A percentile compares a stretch with the other conserved stretches of the same genome.
Evolutionary conservation across 805 yeast genomes (phyloP).

Genomic region (Ogataea populi-albae): DNA sequence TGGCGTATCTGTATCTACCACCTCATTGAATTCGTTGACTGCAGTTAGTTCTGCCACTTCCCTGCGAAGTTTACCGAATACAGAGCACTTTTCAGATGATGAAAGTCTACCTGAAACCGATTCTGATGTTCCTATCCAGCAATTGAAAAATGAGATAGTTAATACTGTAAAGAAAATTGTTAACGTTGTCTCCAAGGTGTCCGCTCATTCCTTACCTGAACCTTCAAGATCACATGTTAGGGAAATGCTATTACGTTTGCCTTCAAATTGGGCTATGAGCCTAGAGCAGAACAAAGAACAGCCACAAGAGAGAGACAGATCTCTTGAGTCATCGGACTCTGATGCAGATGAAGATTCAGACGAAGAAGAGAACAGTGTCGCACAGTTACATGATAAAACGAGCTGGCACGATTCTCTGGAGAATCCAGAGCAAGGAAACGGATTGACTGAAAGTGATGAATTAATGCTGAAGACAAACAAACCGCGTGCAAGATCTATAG

Average conservation of each 20-base stretch:
- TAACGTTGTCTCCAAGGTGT: conserved; percentile 78
- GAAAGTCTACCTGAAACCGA: conserved; percentile 6
- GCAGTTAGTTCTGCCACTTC: conserved; percentile 21
- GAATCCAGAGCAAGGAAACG: conserved; percentile 10
- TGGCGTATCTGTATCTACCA: conserved; percentile 4
- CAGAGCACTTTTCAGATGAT: conserved; percentile 7
- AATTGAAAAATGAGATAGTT: conserved; percentile 77
- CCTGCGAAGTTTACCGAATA: conserved; percentile 12
- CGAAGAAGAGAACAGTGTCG: conserved; percentile 23
- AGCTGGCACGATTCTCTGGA: conserved; percentile 23
- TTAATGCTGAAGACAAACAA: neutral
- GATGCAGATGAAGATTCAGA: conserved; percentile 14
- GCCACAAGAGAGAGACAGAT: conserved; percentile 9
- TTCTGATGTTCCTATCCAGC: conserved; percentile 30
- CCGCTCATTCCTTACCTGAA: conserved; percentile 71
- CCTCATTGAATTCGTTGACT: conserved; percentile 16
- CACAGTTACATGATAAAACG: too few species aligned
- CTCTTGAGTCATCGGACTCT: conserved; percentile 1
- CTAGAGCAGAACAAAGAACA: conserved; percentile 27
- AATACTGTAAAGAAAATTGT: conserved; percentile 88
- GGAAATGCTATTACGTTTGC: conserved; percentile 71
- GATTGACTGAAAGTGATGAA: conserved; percentile 1
- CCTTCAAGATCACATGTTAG: conserved; percentile 80
- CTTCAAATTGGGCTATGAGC: conserved; percentile 61
- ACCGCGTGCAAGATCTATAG: conserved; percentile 14